These are phyloP conservation scores for Conoideocrella luteorostrata DNA, from an alignment of 2,329 filamentous ascomycete species.

Conservation along the genomic window DNA sequence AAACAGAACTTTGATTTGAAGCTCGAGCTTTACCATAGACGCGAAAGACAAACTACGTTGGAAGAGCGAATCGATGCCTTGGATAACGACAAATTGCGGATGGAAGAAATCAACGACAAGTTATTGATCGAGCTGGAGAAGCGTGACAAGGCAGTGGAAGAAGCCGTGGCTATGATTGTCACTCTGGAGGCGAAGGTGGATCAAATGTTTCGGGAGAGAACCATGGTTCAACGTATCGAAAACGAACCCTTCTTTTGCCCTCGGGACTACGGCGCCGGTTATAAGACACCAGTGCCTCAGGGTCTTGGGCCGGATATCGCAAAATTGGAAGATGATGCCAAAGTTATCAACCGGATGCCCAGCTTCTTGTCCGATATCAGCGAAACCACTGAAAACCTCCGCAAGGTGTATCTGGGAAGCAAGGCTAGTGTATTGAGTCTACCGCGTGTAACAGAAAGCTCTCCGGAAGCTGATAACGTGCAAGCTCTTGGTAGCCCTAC, in stretches of 20 bases:
- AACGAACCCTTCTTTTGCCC: conserved; percentile 29
- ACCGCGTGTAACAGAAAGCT: conserved; percentile 38
- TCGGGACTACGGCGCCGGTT: conserved; percentile 23
- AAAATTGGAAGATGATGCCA: conserved; percentile 25
- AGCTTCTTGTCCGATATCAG: conserved; percentile 57
- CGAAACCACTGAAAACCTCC: conserved; percentile 53
- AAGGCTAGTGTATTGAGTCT: conserved; percentile 44
- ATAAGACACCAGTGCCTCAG: conserved; percentile 16
- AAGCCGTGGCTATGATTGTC: conserved; percentile 65
- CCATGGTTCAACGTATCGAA: conserved; percentile 47
- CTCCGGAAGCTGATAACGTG: conserved; percentile 27
- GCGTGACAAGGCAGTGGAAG: conserved; percentile 63
- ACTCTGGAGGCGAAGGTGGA: conserved; percentile 55
- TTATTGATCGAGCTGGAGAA: conserved; percentile 57
- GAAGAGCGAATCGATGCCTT: conserved; percentile 52
- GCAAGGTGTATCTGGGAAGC: conserved; percentile 50
- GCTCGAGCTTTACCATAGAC: conserved; percentile 62
- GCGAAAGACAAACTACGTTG: conserved; percentile 55
- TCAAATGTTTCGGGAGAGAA: conserved; percentile 45
- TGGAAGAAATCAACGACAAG: conserved; percentile 52
- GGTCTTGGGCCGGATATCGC: conserved; percentile 13
- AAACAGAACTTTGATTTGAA: conserved; percentile 77
- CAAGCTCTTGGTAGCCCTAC: conserved; percentile 48
- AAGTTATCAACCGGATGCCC: conserved; percentile 50
- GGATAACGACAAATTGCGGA: conserved; percentile 45